phyloP scores from a whole-genome alignment of 495 filamentous ascomycete species.

The Hypoxylon intermedium region DNA sequence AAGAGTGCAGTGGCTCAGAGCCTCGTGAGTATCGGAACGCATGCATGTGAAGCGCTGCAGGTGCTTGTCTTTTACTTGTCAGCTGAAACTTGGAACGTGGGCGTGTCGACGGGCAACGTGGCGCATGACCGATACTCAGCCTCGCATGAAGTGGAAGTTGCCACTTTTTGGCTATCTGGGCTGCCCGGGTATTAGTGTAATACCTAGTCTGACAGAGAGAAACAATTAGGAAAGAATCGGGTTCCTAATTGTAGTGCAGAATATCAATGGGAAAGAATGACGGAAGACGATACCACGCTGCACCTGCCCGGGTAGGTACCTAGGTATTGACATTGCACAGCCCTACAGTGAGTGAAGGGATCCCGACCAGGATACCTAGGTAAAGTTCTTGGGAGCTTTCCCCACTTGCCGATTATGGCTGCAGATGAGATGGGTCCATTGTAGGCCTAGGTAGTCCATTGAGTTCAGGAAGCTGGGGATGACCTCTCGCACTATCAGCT shows the following conservation, averaged over 20 bases:
- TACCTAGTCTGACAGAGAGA: too few species aligned
- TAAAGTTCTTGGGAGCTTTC: neutral
- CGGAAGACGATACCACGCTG: neutral
- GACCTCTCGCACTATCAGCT: constrained; percentile 34
- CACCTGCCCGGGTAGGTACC: too few species aligned
- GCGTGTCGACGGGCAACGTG: constrained; percentile 10
- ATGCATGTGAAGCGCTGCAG: constrained; percentile 35
- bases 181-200: too few species aligned
- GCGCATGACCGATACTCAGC: constrained; percentile 32
- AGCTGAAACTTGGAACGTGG: constrained; percentile 27
- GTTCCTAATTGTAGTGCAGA: neutral
- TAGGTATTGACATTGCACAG: constrained; percentile 20
- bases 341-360: constrained; percentile 15
- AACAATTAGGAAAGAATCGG: too few species aligned
- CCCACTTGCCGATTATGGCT: constrained; percentile 33
- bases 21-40: constrained; percentile 17
- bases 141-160: constrained; percentile 10
- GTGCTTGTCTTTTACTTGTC: constrained; percentile 18
- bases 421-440: too few species aligned
- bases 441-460: too few species aligned
- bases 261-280: constrained; percentile 7
- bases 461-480: constrained; percentile 17
- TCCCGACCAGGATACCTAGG: neutral
- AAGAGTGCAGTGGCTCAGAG: too few species aligned
- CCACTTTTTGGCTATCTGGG: neutral